Base-by-base conservation (phyloP, 495 filamentous ascomycete species). In the Xylaria telfairii region DNA sequence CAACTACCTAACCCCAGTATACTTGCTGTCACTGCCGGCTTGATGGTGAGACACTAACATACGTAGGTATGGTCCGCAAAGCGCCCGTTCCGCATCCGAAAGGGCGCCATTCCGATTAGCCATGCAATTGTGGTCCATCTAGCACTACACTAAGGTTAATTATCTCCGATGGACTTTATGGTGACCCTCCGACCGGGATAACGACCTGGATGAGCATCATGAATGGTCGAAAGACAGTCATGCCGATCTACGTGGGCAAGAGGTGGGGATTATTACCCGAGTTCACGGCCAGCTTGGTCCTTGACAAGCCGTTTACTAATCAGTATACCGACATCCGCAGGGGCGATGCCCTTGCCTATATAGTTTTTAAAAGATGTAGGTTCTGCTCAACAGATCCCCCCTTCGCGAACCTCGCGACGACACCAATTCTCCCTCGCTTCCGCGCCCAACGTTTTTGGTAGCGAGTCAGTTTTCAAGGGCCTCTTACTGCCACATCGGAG, bases 301-400 rank as follows among this genome's bases (percentile, higher is more conserved):
- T 46, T 30, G 26, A 42, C 32, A n/a, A 32, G 39, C 28, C 4
- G 30, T 46, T 63, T 63, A 63, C 60, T 63, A 63, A 63, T 63
- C 60, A n/a, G 41, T 30, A 54, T 10, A 15, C 12, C 59, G 19
- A 9, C 57, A 62, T 21, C 37, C 37, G 46, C 60, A 63, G 21
- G 39, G 41, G 39, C 21, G 17, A 39, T 28, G 41, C 60, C 41
- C 60, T 63, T 30, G 24, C 15, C 4, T 41, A 8, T 6, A 9
- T 41, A 8, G 6, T 41, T 41, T 41, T 41, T 41, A 41, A 46
- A 46, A 61, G 21, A 63, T 39, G 60, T 63, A 63, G 59, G 19
- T 17, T 47, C 26, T 63, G 24, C 41, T 47, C 60, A 10, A 26
- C 13, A 28, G n/a, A 26, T 32, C 21, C 47, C 13, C 41, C 6